Conservation (phyloP, 176 grass and related monocot species). For the Tillandsia fasciculata region DNA sequence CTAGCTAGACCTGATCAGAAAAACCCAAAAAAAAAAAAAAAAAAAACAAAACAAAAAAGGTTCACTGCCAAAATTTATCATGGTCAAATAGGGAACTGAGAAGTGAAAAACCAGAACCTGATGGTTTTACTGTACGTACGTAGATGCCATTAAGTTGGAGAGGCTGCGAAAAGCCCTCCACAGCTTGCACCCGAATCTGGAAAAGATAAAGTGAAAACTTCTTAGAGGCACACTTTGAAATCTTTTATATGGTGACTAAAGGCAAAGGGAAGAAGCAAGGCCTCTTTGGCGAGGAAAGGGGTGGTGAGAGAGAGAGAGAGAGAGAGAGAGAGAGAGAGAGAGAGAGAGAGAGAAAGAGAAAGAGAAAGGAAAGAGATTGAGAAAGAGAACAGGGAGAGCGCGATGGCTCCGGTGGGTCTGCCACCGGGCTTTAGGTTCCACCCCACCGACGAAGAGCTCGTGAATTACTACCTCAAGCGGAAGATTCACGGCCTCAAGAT, state of each 20-base stretch:
- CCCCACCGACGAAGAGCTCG: conserved; percentile 88
- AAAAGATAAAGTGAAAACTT: conserved; percentile 75
- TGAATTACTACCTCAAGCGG: conserved; percentile 97
- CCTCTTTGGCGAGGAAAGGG: conserved; percentile 24
- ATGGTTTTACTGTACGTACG: background rate
- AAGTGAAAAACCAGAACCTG: background rate
- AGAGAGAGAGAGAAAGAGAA: conserved; percentile 18
- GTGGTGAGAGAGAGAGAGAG: conserved; percentile 25
- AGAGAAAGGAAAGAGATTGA: conserved; percentile 36
- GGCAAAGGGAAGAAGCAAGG: conserved; percentile 50
- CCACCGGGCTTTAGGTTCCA: conserved; percentile 95
- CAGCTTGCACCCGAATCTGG: conserved; percentile 61
- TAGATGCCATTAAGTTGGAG: conserved; percentile 1
- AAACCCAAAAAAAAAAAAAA: background rate
- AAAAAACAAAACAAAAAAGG: background rate
- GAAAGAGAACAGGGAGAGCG: conserved; percentile 22
- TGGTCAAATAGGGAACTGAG: background rate
- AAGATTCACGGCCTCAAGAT: conserved; percentile 97
- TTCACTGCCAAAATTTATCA: background rate
- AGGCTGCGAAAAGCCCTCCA: conserved; percentile 39
- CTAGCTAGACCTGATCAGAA: background rate
- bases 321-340: conserved; percentile 38
- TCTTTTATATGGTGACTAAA: conserved; percentile 38
- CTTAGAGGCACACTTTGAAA: conserved; percentile 52
- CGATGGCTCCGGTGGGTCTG: conserved; percentile 91